Base-by-base conservation (phyloP, 2,329 filamentous ascomycete species). In the Cladosporium austrohemisphaericum region DNA sequence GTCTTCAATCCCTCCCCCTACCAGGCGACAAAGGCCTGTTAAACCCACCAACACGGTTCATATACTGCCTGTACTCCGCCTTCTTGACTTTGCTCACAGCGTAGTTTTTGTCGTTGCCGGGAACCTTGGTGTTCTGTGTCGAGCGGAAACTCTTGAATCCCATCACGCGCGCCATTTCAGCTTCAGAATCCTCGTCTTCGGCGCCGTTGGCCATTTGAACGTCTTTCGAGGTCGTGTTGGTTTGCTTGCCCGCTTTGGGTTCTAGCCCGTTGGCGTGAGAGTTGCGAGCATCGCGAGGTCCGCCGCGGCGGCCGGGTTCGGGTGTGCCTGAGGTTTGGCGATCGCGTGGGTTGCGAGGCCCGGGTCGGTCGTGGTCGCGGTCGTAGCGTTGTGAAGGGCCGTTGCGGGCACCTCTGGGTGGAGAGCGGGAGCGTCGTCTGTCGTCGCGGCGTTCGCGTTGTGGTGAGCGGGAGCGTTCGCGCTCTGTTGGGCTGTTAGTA, bases 31-130 rank as follows among this genome's bases (percentile, higher is more conserved):
- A 71, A 37, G 87, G 86, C 60, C 87, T 72, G 66, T 92, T 93
- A 74, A 93, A 93, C 5, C 87, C 87, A 49, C 87, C 87, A 44
- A 83, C 76, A 50, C 87, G 79, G 64, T 93, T 93, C 82, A 98
- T 98, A 70, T 98, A 98, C 78, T 98, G 93, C 59, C 93, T 79
- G 65, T 96, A 97, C 74, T 94, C 81, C 11, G 85, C 87, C 80
- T 89, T 91, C 81, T 95, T 96, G 72, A 93, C 89, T 76, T 93
- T 96, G 58, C 85, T 76, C 45, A 96, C 83, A 0, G 76, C 88
- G 49, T 87, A 91, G 33, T 85, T 81, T 64, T 90, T 68, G 41
- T 76, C 83, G 65, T 98, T 98, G 2, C 93, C 93, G 0, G 80
- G 78, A 1, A 98, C 84, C 65, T 96, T 94, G 48, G 86, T 89